Base-by-base conservation (phyloP, 2,329 filamentous ascomycete genomes). In the Hypomyces perniciosus region DNA sequence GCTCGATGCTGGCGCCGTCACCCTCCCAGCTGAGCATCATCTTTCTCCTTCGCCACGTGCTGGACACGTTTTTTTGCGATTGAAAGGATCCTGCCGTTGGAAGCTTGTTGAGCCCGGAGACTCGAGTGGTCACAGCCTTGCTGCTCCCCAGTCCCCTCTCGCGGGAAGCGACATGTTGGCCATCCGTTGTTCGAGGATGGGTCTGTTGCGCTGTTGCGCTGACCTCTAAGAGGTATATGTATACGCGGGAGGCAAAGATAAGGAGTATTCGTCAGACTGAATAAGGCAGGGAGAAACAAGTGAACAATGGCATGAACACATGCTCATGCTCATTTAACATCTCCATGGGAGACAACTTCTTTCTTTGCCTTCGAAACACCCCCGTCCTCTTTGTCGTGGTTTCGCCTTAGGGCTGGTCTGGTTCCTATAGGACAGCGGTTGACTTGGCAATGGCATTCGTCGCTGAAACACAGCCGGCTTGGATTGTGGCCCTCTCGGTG, bases 371-470 rank as follows among this genome's bases (percentile, higher is more conserved):
- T 20, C 20, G 20, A 20, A 20, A 20, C 20, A 20, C 20, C 20
- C 20, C 20, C 20, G 20, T 20, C 20, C 20, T 20, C 20, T 20
- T 20, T 20, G 20, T 20, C 20, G 20, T 20, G 20, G 20, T 20
- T 20, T 20, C 20, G 20, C 42, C 34, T 50, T 35, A 39, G 30
- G 48, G 28, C 38, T 35, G 46, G 42, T 33, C 39, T 34, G 46
- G 42, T 53, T 41, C 41, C 42, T 50, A 28, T 44, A n/a, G 9
- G 26, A 38, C 37, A 33, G 46, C 39, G 31, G 58, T 60, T 58
- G 58, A 57, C 58, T 55, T 55, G 57, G 57, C 58, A 58, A 59
- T 60, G 47, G 43, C 57, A 60, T 59, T 59, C 55, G 52, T 59
- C 41, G 44, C 54, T 54, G 57, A 60, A 49, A 60, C 58, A 59